Evolutionary conservation across 495 filamentous ascomycete species (phyloP), one percentile per base, ranked within the genome.

Genomic region (Neurospora pannonica): DNA sequence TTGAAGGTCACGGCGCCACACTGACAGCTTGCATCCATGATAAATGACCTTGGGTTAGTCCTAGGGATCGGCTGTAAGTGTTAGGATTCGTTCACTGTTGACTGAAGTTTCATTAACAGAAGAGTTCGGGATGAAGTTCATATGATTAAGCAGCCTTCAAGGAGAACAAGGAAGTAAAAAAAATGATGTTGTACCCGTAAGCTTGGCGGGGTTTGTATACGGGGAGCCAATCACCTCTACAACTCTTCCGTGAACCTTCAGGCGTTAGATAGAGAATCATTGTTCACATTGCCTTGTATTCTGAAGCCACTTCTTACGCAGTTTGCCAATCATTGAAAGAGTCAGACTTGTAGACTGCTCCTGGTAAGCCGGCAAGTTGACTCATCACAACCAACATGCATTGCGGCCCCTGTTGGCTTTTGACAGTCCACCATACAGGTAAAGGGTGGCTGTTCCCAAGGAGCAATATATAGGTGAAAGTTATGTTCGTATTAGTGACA

Each of bases 1-100:
- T 84, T 87, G 82, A 92, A 92, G 72, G 75, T 72, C 34, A 92
- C 84, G 19, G 85, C 79, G n/a, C 88, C 87, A 80, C 91, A 92
- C 82, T 91, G 88, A 75, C 90, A 92, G 39, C 84, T 84, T 15
- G 83, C 90, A 73, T 90, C 83, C 88, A 88, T 87, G 54, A 38
- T 76, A 40, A 6, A 36, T 67, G 15, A 5, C 28, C 10, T 36
- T 34, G 0, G 28, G 7, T 21, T 28, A 13, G 21, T 31, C 60
- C 24, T n/a, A 74, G 7, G 72, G 36, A 21, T 48, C 15, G 19
- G 72, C 19, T n/a, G n/a, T 9, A 21, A 21, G n/a, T 37, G n/a
- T 37, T 13, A 4, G 9, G 1, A 40, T 21, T 4, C 17, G 2
- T 46, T 36, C 3, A 67, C 24, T 34, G 21, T 7, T 13, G 24